phyloP scores from a whole-genome alignment of 2,329 filamentous ascomycete species.

The Aspergillus sp. region DNA sequence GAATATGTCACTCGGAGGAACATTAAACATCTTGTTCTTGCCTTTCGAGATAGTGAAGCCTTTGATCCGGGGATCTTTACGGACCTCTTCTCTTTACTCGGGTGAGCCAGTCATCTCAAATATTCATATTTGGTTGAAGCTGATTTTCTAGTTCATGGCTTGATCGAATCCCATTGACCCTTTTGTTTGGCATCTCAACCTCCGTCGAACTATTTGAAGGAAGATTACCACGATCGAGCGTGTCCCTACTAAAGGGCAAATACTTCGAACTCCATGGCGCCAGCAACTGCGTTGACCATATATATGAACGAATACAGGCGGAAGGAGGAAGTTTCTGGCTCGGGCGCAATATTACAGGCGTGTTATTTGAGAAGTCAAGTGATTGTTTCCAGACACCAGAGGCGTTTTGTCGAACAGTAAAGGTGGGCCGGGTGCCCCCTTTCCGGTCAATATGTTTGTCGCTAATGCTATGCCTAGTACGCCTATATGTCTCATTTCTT shows the following conservation, averaged over 20 bases:
- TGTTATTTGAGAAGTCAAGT: constrained; percentile 56
- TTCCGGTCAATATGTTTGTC: not conserved
- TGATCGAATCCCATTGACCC: constrained; percentile 60
- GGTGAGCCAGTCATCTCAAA: constrained; percentile 36
- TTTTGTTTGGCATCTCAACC: constrained; percentile 63
- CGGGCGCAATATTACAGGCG: constrained; percentile 53
- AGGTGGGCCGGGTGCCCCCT: constrained; percentile 35
- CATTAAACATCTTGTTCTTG: constrained; percentile 42
- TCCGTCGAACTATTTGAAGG: constrained; percentile 62
- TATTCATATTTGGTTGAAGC: constrained; percentile 21
- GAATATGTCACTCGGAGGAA: constrained; percentile 41
- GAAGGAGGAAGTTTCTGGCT: constrained; percentile 47
- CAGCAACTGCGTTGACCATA: constrained; percentile 46
- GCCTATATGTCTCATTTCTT: constrained; percentile 65
- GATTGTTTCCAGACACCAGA: constrained; percentile 62
- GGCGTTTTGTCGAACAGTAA: constrained; percentile 53
- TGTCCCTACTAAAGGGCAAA: constrained; percentile 53
- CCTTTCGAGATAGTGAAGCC: constrained; percentile 48
- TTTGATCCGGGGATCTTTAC: constrained; percentile 46
- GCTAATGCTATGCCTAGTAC: constrained; percentile 47
- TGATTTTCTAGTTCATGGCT: constrained; percentile 53
- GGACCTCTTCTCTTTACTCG: constrained; percentile 47
- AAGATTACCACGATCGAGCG: constrained; percentile 54
- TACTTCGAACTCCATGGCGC: constrained; percentile 55
- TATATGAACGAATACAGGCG: constrained; percentile 42